phyloP scores from a whole-genome alignment of 108 stramenopile species.

The Chaetoceros muelleri region DNA sequence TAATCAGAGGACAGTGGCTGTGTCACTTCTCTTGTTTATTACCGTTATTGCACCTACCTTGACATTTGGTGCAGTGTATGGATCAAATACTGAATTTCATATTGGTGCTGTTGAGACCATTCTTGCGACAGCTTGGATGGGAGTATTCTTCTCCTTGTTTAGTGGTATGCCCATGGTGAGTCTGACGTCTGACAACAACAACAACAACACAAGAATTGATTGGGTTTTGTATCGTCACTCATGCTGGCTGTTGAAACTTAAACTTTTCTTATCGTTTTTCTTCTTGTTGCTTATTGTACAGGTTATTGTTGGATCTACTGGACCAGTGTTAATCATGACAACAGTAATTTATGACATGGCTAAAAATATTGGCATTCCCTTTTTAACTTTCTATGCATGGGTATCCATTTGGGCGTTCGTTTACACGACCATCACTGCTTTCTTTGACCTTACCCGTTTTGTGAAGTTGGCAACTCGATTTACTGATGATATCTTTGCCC shows the following conservation, averaged over 20 bases:
- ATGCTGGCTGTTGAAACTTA: too few relatives aligned
- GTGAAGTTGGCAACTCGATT: slow-evolving; percentile 35
- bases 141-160: slow-evolving; percentile 5
- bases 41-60: slow-evolving; percentile 5
- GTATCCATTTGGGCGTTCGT: slow-evolving; percentile 17
- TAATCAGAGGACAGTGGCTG: slow-evolving; percentile 14
- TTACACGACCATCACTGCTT: slow-evolving; percentile 23
- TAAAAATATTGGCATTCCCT: slow-evolving; percentile 26
- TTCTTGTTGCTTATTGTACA: too few relatives aligned
- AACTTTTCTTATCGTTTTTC: too few relatives aligned
- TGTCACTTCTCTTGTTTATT: slow-evolving; percentile 6
- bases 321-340: slow-evolving; percentile 35
- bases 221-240: too few relatives aligned
- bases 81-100: background rate
- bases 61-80: slow-evolving; percentile 10
- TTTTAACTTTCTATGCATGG: slow-evolving; percentile 29
- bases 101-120: slow-evolving; percentile 7
- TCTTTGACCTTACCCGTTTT: slow-evolving; percentile 32
- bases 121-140: slow-evolving; percentile 8
- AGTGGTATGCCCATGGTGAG: slow-evolving; percentile 10
- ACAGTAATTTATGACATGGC: slow-evolving; percentile 22
- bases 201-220: too few relatives aligned
- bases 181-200: background rate
- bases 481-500: slow-evolving; percentile 50
- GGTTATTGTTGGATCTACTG: slow-evolving; percentile 39